Base-by-base conservation (phyloP, 371 early-diverging fungal species). In the Apophysomyces elegans region DNA sequence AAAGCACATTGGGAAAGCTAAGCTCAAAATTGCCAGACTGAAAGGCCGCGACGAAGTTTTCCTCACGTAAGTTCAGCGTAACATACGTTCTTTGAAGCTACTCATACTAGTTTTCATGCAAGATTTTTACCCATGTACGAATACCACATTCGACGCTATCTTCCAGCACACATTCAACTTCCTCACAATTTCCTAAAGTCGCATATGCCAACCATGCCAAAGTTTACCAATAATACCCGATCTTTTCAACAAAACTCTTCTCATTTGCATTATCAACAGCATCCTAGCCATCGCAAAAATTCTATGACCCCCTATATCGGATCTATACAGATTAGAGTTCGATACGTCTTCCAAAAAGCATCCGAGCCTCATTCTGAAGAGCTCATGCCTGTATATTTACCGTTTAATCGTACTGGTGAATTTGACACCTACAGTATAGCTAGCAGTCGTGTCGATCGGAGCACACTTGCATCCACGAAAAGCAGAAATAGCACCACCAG, bases 111-210 rank as follows among this genome's bases (percentile, higher is more conserved):
- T 14, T 5, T 56, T 43, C 38, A 1, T 11, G 37, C 35, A 50
- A 81, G 82, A 0, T 80, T 83, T 62, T 26, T 83, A 12, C 83
- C 83, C n/a, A 77, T 83, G 77, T 80, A 83, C 37, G 83, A 83
- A 62, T 83, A 83, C 59, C 78, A 80, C 47, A 70, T 75, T 12
- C 72, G 71, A 12, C 71, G 79, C 9, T 76, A 80, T 47, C 63
- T 82, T 16, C 80, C 83, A 32, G 76, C 78, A 4, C 79, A 79
- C 64, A 79, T 79, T 37, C 78, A 76, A 62, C 43, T 82, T 36
- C 83, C 83, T 18, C 78, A 82, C 58, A 79, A 73, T 21, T 79
- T 82, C 59, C 54, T 80, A 16, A 80, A 80, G 61, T 72, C 80
- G 5, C 77, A 80, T 38, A 80, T 80, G 66, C 80, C 78, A 14